These are phyloP conservation scores for Scutellaria minor DNA, from an alignment of 257 asterid genomes.

Conservation along the genomic window DNA sequence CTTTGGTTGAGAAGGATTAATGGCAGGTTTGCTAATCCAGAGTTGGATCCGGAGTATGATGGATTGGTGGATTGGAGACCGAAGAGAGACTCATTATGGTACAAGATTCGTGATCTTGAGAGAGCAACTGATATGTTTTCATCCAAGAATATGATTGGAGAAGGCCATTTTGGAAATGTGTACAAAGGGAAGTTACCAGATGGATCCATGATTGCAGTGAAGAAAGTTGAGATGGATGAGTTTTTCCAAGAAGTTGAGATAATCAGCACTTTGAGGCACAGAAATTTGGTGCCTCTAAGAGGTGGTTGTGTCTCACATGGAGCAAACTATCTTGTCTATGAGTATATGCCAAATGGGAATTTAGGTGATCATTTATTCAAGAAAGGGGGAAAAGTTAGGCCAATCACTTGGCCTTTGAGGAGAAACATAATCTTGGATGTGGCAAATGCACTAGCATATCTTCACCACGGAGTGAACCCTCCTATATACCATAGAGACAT, in stretches of 20 bases:
- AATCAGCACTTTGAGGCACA: constrained; percentile 57
- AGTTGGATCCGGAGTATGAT: constrained; percentile 25
- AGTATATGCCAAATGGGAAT: constrained; percentile 65
- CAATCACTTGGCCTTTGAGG: constrained; percentile 60
- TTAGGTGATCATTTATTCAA: constrained; percentile 46
- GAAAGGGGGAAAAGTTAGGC: constrained; percentile 15
- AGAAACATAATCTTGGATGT: constrained; percentile 65
- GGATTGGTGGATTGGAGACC: constrained; percentile 57
- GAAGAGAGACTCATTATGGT: constrained; percentile 45
- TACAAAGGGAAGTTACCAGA: constrained; percentile 54
- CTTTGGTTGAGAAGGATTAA: constrained; percentile 34
- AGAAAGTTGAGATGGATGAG: constrained; percentile 49
- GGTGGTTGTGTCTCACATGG: constrained; percentile 54
- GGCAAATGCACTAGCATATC: constrained; percentile 64
- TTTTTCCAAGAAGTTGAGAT: constrained; percentile 59
- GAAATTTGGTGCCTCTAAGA: constrained; percentile 55
- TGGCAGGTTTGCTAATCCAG: neutral
- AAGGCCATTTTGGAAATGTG: constrained; percentile 62
- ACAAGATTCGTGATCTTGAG: constrained; percentile 49
- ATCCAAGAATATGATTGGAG: constrained; percentile 52
- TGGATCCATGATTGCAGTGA: constrained; percentile 61
- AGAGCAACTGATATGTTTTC: constrained; percentile 57
- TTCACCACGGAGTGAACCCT: constrained; percentile 66
- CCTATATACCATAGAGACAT: constrained; percentile 70
- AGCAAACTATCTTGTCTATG: constrained; percentile 58